A percentile compares a stretch with the other conserved stretches of the same genome.
Evolutionary conservation across 73 alveolate species (phyloP).

Genomic region (Chromera velia): DNA sequence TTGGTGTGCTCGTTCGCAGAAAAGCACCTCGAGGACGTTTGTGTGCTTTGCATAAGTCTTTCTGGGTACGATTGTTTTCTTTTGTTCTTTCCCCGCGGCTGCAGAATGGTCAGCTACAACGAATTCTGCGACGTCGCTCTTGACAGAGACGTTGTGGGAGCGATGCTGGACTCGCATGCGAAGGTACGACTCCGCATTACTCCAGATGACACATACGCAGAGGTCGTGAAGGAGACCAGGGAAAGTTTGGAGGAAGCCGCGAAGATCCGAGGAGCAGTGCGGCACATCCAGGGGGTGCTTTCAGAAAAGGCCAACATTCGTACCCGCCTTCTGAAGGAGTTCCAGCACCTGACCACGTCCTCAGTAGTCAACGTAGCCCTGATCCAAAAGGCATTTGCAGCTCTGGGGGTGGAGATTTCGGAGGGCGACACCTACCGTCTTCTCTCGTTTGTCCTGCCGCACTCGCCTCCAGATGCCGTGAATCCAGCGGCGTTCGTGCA

Average conservation of each 20-base stretch:
- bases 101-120: slow-evolving; percentile 55
- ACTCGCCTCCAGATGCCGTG: background rate
- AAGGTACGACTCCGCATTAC: background rate
- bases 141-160: slow-evolving; percentile 7
- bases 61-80: too few species aligned
- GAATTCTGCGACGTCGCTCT: slow-evolving; percentile 55
- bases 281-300: background rate
- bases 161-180: background rate
- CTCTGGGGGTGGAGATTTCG: background rate
- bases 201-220: background rate
- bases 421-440: background rate
- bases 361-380: background rate
- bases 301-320: background rate
- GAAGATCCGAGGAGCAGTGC: background rate
- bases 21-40: too few species aligned
- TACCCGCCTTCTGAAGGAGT: background rate
- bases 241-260: background rate
- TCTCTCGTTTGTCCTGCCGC: background rate
- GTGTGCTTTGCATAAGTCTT: too few species aligned
- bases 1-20: too few species aligned
- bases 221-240: background rate
- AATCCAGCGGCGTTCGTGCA: background rate
- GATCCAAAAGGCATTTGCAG: background rate
- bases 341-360: background rate
- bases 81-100: too few species aligned